A percentile compares a stretch with the other conserved stretches of the same genome.
phyloP scores from a whole-genome alignment of 331 rosid species.

The Malus hybrid region DNA sequence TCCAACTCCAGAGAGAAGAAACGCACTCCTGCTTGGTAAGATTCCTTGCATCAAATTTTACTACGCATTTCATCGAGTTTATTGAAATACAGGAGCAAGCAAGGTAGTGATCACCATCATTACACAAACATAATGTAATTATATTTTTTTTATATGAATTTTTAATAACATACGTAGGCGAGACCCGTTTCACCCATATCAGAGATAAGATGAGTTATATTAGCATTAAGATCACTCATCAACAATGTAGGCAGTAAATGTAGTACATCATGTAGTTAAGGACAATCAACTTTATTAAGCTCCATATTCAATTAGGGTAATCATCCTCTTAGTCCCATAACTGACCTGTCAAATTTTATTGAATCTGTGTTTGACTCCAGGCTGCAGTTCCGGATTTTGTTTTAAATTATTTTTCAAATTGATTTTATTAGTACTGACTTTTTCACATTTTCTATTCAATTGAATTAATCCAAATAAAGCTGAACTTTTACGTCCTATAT shows the following conservation, averaged over 20 bases:
- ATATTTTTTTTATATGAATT: background rate
- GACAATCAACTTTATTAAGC: background rate
- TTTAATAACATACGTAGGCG: background rate
- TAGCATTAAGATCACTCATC: background rate
- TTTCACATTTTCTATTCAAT: background rate
- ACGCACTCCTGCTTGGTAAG: constrained; percentile 93
- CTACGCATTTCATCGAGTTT: background rate
- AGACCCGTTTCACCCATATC: too few relatives aligned
- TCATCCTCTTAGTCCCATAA: too few relatives aligned
- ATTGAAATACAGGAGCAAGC: background rate
- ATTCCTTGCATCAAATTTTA: background rate
- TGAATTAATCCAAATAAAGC: background rate
- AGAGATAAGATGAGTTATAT: background rate
- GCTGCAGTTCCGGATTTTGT: background rate
- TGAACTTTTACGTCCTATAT: background rate
- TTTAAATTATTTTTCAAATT: background rate
- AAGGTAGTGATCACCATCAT: constrained; percentile 13
- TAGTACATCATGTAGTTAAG: background rate
- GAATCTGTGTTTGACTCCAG: background rate
- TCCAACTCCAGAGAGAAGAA: constrained; percentile 62
- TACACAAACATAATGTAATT: background rate
- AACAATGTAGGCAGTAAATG: background rate
- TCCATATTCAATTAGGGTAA: background rate
- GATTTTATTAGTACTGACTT: background rate
- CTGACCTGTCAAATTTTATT: background rate